phyloP scores from a whole-genome alignment of 177 flowering plant genomes.

The Vitis hybrid region DNA sequence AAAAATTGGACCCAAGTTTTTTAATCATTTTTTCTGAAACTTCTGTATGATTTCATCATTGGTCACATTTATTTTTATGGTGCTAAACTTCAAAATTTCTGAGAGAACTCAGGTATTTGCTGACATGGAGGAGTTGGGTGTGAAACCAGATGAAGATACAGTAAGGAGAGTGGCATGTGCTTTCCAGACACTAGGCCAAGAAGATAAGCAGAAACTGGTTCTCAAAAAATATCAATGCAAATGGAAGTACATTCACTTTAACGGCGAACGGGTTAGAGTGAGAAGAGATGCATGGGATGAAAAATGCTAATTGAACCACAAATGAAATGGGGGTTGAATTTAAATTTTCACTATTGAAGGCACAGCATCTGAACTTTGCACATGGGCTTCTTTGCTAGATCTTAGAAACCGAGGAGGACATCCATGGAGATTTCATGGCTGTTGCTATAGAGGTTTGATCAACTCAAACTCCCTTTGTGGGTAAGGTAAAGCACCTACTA shows the following conservation, averaged over 20 bases:
- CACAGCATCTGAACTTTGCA: not conserved
- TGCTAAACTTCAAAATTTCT: not conserved
- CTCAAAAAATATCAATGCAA: conserved; percentile 54
- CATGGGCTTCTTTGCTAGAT: not conserved
- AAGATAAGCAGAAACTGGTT: conserved; percentile 59
- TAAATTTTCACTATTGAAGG: not conserved
- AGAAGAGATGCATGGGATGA: conserved; percentile 26
- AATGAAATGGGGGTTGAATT: not conserved
- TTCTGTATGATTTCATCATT: not conserved
- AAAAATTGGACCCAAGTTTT: not conserved
- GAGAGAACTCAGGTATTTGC: conserved; percentile 69
- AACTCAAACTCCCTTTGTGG: not conserved
- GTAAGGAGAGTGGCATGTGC: conserved; percentile 64
- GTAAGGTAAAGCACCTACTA: not conserved
- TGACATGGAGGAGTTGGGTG: conserved; percentile 95
- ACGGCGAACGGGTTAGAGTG: conserved; percentile 75
- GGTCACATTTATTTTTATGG: not conserved
- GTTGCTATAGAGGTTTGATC: not conserved
- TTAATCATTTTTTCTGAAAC: not conserved
- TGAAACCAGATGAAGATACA: conserved; percentile 89
- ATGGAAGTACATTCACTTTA: conserved; percentile 85
- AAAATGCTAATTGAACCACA: conserved; percentile 1
- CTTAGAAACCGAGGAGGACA: not conserved
- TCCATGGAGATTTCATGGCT: not conserved
- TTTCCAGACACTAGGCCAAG: conserved; percentile 60